Evolutionary conservation across 768 basidiomycete genomes (phyloP).

Genomic region (Clathrus columnatus): DNA sequence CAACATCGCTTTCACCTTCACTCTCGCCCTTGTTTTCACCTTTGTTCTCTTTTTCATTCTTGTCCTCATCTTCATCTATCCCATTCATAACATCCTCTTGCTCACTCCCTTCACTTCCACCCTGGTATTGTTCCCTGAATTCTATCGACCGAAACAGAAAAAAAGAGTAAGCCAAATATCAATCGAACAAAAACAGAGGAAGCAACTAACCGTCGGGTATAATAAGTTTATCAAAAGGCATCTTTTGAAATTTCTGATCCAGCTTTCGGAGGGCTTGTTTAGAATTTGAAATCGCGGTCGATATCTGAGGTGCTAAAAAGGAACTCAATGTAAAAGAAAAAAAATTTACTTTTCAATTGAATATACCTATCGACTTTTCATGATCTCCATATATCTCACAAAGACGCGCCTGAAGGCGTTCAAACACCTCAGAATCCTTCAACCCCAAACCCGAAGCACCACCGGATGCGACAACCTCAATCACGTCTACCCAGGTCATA

Average conservation of each 20-base stretch:
- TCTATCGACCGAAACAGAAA: too few species aligned
- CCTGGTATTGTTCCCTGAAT: too few species aligned
- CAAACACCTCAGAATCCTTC: not conserved
- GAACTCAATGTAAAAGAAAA: too few species aligned
- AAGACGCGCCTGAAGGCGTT: not conserved
- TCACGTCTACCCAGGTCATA: constrained; percentile 53
- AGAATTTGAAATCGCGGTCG: not conserved
- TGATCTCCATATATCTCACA: not conserved
- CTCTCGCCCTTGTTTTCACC: too few species aligned
- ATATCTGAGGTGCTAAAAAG: not conserved
- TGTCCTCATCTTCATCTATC: too few species aligned
- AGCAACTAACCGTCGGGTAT: not conserved
- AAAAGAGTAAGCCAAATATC: too few species aligned
- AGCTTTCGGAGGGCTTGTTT: not conserved
- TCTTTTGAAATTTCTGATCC: not conserved
- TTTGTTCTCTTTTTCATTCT: too few species aligned
- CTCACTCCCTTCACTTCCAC: too few species aligned
- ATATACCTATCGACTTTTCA: not conserved
- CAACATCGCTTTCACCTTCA: too few species aligned
- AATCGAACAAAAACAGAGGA: too few species aligned
- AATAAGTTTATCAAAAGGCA: not conserved
- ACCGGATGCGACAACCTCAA: constrained; percentile 36
- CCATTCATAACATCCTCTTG: too few species aligned
- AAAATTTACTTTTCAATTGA: too few species aligned
- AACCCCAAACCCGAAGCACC: not conserved